Percentiles rank a stretch among this genome's conserved stretches.
Conservation (phyloP, 352 stramenopile species). For the Globisporangium megalacanthum region DNA sequence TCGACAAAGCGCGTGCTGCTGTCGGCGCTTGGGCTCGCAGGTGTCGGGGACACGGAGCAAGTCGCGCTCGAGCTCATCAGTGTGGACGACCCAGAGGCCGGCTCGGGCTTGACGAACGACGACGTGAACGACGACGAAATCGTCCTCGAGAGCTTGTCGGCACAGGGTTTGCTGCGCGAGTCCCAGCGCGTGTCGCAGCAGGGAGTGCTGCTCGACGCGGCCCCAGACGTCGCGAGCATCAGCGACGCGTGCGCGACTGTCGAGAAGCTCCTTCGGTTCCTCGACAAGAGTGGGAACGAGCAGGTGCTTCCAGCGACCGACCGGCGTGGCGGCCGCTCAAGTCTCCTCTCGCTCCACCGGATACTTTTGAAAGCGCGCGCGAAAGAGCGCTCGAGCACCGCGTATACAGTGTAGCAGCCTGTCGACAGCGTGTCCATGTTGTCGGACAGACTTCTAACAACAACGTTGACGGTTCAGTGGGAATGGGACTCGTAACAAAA, state of each 20-base stretch:
- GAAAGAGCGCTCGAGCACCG: constrained; percentile 25
- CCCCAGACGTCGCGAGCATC: constrained; percentile 23
- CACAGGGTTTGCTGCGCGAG: constrained; percentile 48
- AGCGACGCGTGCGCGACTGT: constrained; percentile 33
- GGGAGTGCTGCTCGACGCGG: constrained; percentile 14
- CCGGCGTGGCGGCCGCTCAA: constrained; percentile 33
- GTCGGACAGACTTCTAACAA: background rate
- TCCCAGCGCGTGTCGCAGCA: constrained; percentile 21
- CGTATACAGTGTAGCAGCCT: constrained; percentile 15
- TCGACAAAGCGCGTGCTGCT: constrained; percentile 20
- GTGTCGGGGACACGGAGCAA: constrained; percentile 14
- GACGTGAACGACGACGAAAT: constrained; percentile 52
- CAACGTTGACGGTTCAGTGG: background rate
- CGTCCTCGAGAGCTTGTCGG: constrained; percentile 49
- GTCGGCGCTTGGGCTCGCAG: constrained; percentile 32
- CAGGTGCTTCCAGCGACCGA: constrained; percentile 22
- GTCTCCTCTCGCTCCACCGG: constrained; percentile 44
- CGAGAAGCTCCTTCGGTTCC: constrained; percentile 43
- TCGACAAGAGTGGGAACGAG: constrained; percentile 19
- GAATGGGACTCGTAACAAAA: too few species aligned
- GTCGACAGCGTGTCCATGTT: background rate
- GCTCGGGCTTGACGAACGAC: constrained; percentile 4
- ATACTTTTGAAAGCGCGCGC: constrained; percentile 43
- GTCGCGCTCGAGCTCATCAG: constrained; percentile 33
- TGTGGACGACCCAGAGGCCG: constrained; percentile 33